A percentile compares a stretch with the other conserved stretches of the same genome.
Conservation (phyloP, 163 green algal genomes). For the Prototheca stagnorum region DNA sequence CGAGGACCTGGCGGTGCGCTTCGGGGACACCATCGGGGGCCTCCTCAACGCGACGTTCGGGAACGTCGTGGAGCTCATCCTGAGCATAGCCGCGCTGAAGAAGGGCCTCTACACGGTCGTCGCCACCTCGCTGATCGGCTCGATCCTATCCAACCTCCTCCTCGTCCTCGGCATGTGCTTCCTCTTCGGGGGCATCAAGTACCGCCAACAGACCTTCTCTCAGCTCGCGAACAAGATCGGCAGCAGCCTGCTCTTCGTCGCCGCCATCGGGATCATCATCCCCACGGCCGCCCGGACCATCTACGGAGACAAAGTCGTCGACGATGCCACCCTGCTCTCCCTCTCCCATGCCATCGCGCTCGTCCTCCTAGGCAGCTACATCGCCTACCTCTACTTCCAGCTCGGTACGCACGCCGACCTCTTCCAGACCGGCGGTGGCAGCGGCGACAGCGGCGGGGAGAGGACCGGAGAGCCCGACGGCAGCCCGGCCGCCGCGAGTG, state of each 20-base stretch:
- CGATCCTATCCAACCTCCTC: constrained; percentile 77
- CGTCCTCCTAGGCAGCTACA: constrained; percentile 46
- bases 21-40: constrained; percentile 31
- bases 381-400: constrained; percentile 71
- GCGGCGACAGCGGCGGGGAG: not conserved
- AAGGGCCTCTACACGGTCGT: constrained; percentile 58
- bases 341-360: constrained; percentile 54
- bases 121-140: constrained; percentile 62
- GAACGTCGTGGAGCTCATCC: constrained; percentile 71
- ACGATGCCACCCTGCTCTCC: constrained; percentile 21
- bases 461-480: not conserved
- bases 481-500: not conserved
- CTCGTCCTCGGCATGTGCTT: constrained; percentile 78
- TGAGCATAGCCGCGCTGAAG: constrained; percentile 49
- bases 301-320: constrained; percentile 18
- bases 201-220: constrained; percentile 67
- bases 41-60: constrained; percentile 78
- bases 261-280: constrained; percentile 62
- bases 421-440: constrained; percentile 22
- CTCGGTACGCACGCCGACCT: constrained; percentile 59
- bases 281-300: constrained; percentile 41
- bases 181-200: constrained; percentile 56
- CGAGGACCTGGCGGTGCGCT: constrained; percentile 63
- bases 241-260: constrained; percentile 56
- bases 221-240: constrained; percentile 44